Evolutionary conservation across 1,284 basidiomycete species (phyloP), one percentile per base, ranked within the genome.

Genomic region (Inonotus obliquus): DNA sequence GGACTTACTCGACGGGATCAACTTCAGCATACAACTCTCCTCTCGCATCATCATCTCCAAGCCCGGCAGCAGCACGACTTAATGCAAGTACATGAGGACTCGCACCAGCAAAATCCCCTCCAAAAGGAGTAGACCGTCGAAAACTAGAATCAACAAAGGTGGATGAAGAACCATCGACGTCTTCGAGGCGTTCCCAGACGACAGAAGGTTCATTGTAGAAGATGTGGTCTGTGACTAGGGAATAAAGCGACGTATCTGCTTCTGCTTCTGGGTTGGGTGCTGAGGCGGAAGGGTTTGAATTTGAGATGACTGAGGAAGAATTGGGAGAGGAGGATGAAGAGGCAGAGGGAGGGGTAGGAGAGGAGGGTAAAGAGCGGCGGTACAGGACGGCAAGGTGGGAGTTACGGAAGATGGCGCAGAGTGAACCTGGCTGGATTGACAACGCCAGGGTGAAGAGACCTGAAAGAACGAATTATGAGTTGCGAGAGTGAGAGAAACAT

Each of bases 381-480:
- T 94, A 91, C 0, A 97, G 77, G 3, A 96, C 93, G 0, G 89
- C 88, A 10, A 97, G 84, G 69, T 96, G 94, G 0, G 92, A 92
- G 74, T 87, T 93, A 62, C 94, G 86, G 79, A 96, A 96, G 61
- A 96, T 82, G 1, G 91, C 89, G 27, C 86, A 85, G 27, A 91
- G 83, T 2, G 83, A 73, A 19, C 82, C 80, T 0, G 84, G 80
- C 29, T 76, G 67, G 62, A 87, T 74, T 2, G 78, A 74, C 5
- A 83, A 80, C 0, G 83, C 83, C 57, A 91, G 83, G 51, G 84
- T 80, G 71, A 90, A 89, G 37, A 91, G 78, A 0, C 56, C 56
- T 58, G 21, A 32, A 49, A 38, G 29, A n/a, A 14, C 19, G 32
- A 21, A 17, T 21, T n/a, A n/a, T 37, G 37, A 58, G 13, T 17